phyloP scores from a whole-genome alignment of 371 early-diverging fungal genomes.

The Apophysomyces variabilis region DNA sequence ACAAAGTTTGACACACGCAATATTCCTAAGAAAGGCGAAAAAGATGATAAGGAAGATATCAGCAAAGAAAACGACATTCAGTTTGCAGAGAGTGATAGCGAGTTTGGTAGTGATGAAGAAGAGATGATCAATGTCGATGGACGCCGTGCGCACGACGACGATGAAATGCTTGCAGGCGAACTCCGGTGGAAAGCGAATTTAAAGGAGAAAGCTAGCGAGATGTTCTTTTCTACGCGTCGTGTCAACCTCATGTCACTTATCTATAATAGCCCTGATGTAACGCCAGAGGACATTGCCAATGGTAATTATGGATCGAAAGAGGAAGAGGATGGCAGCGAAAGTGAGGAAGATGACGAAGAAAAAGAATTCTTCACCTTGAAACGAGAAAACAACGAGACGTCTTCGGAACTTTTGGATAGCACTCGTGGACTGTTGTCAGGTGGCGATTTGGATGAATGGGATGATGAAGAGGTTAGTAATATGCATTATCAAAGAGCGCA shows the following conservation, averaged over 20 bases:
- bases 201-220: constrained; percentile 68
- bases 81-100: constrained; percentile 79
- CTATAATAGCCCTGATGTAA: constrained; percentile 64
- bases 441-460: constrained; percentile 70
- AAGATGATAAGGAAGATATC: constrained; percentile 43
- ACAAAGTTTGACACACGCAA: constrained; percentile 55
- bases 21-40: constrained; percentile 52
- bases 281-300: constrained; percentile 59
- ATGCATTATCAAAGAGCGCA: background rate
- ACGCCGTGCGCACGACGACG: constrained; percentile 35
- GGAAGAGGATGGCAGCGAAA: constrained; percentile 36
- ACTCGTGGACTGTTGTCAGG: constrained; percentile 62
- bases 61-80: constrained; percentile 59
- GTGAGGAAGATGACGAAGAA: constrained; percentile 52
- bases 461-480: constrained; percentile 64
- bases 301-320: constrained; percentile 47
- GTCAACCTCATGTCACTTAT: constrained; percentile 88
- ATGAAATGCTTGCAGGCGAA: constrained; percentile 53
- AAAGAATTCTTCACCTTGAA: constrained; percentile 72
- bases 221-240: constrained; percentile 63
- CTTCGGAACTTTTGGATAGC: constrained; percentile 66
- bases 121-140: constrained; percentile 53
- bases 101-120: constrained; percentile 57
- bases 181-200: constrained; percentile 79
- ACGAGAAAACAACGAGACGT: constrained; percentile 34